A percentile compares a stretch with the other conserved stretches of the same genome.
These are phyloP conservation scores for Tuber magnatum DNA, from an alignment of 495 filamentous ascomycete genomes.

Conservation along the genomic window DNA sequence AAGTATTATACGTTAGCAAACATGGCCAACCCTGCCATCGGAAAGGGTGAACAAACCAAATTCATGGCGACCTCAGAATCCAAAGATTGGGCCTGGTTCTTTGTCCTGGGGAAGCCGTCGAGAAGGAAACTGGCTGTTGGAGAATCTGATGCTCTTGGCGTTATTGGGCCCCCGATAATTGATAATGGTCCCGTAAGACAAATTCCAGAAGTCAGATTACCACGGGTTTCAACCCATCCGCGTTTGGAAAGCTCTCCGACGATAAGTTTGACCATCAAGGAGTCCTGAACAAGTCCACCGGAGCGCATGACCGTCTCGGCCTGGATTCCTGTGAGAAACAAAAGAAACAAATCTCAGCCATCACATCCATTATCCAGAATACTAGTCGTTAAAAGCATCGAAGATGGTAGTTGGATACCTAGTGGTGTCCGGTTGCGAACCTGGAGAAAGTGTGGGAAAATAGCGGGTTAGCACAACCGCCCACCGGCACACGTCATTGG, in stretches of 20 bases:
- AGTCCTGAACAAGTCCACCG: conserved; percentile 77
- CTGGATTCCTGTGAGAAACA: conserved; percentile 59
- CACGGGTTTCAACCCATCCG: conserved; percentile 61
- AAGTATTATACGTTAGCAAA: conserved; percentile 5
- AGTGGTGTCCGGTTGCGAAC: conserved; percentile 72
- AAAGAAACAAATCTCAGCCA: conserved; percentile 14
- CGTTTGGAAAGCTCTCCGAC: conserved; percentile 72
- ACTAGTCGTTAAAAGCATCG: not conserved
- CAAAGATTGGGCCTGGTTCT: conserved; percentile 65
- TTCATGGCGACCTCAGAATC: conserved; percentile 83
- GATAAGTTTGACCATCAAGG: conserved; percentile 85
- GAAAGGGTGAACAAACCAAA: conserved; percentile 62
- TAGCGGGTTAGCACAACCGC: conserved; percentile 9
- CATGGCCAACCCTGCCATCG: not conserved
- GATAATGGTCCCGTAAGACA: conserved; percentile 33
- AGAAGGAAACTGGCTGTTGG: conserved; percentile 84
- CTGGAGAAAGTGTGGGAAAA: conserved; percentile 10
- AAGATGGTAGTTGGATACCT: conserved; percentile 48
- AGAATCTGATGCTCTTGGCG: conserved; percentile 50
- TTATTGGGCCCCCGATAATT: conserved; percentile 26
- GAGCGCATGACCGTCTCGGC: conserved; percentile 79
- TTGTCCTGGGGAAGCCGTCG: conserved; percentile 91
- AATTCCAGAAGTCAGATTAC: conserved; percentile 42
- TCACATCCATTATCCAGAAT: not conserved
- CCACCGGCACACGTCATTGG: conserved; percentile 10